Conservation (phyloP, 2,329 filamentous ascomycete genomes). For the Helminthosporium solani region DNA sequence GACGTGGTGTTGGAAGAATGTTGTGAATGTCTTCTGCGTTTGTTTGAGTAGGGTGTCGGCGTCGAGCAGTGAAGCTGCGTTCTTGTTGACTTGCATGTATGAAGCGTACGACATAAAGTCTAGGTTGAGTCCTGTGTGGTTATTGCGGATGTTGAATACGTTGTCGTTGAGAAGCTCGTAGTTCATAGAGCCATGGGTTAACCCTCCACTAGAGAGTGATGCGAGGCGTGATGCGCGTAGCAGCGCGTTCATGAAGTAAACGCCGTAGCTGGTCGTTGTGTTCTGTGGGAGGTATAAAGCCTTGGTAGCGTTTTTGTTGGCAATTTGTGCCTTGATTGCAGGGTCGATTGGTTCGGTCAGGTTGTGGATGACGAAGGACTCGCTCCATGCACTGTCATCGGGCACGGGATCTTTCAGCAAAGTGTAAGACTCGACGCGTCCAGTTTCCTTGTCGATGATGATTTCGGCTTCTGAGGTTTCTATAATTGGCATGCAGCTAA, state of each 20-base stretch:
- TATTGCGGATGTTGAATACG: slow-evolving; percentile 26
- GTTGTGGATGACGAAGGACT: slow-evolving; percentile 9
- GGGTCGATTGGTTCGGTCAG: slow-evolving; percentile 4
- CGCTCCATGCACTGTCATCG: slow-evolving; percentile 7
- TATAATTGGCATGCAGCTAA: slow-evolving; percentile 17
- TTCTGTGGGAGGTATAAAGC: slow-evolving; percentile 2
- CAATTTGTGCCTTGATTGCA: not conserved
- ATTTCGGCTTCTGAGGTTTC: slow-evolving; percentile 12
- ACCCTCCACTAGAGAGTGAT: not conserved
- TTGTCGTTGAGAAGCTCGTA: slow-evolving; percentile 12
- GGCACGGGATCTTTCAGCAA: slow-evolving; percentile 7
- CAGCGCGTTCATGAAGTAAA: slow-evolving; percentile 12
- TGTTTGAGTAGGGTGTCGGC: slow-evolving; percentile 5
- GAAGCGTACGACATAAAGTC: slow-evolving; percentile 33
- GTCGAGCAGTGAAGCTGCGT: slow-evolving; percentile 23
- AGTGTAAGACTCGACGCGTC: slow-evolving; percentile 7
- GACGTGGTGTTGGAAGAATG: slow-evolving; percentile 36
- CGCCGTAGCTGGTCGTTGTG: slow-evolving; percentile 15
- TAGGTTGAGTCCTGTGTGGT: slow-evolving; percentile 23
- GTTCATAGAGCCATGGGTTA: not conserved
- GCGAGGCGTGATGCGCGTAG: slow-evolving; percentile 8
- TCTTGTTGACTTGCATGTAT: slow-evolving; percentile 20
- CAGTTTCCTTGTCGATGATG: slow-evolving; percentile 6
- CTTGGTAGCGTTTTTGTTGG: not conserved
- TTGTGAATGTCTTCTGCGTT: slow-evolving; percentile 25